Percentiles rank a stretch among this genome's conserved stretches.
Conservation (phyloP, 306 rosid species). For the Lotus japonicus region DNA sequence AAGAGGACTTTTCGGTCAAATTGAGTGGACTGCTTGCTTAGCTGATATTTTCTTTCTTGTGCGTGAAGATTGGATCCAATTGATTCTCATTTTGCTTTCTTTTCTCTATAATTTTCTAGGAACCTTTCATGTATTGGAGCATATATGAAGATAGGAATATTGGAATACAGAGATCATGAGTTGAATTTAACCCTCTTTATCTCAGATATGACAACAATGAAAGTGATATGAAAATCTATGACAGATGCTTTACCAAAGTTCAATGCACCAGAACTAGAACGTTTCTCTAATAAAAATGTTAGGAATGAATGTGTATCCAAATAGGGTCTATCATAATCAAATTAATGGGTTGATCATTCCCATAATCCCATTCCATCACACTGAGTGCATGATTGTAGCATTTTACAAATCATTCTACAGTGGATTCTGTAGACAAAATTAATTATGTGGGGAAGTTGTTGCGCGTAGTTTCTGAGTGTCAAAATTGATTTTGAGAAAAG, state of each 20-base stretch:
- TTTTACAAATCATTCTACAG: no score
- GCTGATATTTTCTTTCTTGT: background rate
- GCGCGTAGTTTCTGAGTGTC: no score
- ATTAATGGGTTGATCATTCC: background rate
- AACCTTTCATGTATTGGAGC: background rate
- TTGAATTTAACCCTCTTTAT: background rate
- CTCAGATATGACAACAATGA: background rate
- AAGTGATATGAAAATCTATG: background rate
- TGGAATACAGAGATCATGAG: background rate
- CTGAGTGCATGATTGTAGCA: background rate
- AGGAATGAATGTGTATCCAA: background rate
- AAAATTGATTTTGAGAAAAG: no score
- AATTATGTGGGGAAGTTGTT: no score
- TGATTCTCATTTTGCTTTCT: background rate
- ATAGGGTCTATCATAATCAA: background rate
- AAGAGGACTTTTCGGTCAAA: constrained; percentile 1
- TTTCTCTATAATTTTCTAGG: background rate
- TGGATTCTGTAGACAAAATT: no score
- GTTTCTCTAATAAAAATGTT: background rate
- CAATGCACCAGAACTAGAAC: background rate
- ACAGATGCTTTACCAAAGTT: background rate
- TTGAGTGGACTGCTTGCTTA: background rate
- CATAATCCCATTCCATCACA: background rate
- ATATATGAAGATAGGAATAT: background rate
- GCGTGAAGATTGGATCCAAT: background rate